Conservation (phyloP, 2,329 filamentous ascomycete species). For the Fusarium solani-melongenae region DNA sequence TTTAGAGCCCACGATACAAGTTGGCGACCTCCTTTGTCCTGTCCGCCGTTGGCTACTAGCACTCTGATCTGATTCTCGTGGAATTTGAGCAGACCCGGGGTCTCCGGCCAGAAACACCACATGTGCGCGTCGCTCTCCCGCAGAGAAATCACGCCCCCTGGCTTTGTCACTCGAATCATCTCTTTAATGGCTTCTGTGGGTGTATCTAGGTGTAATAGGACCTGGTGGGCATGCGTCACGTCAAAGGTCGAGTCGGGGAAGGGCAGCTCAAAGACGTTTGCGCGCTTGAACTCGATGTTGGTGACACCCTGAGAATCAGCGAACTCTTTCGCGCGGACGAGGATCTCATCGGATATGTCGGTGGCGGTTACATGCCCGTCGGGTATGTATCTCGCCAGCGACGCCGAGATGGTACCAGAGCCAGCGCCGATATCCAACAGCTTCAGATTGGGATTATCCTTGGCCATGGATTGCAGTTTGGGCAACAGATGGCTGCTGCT, state of each 20-base stretch:
- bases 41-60: constrained; percentile 40
- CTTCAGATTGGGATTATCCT: constrained; percentile 46
- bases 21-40: constrained; percentile 41
- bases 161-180: constrained; percentile 56
- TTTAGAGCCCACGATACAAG: constrained; percentile 44
- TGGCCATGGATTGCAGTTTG: constrained; percentile 44
- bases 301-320: constrained; percentile 35
- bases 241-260: constrained; percentile 55
- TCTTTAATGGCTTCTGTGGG: constrained; percentile 51
- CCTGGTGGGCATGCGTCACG: constrained; percentile 55
- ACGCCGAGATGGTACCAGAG: constrained; percentile 60
- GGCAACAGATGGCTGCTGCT: constrained; percentile 58
- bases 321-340: constrained; percentile 40
- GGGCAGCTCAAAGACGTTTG: constrained; percentile 48
- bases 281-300: constrained; percentile 44
- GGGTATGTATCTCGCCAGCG: constrained; percentile 53
- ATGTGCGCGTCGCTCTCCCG: constrained; percentile 46
- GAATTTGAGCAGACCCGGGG: constrained; percentile 38
- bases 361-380: constrained; percentile 51
- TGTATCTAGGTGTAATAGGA: constrained; percentile 54
- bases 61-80: constrained; percentile 35
- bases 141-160: constrained; percentile 55
- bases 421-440: constrained; percentile 63
- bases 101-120: constrained; percentile 46
- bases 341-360: constrained; percentile 47